These are phyloP conservation scores for Crepidotus variabilis DNA, from an alignment of 768 basidiomycete genomes.

Conservation along the genomic window DNA sequence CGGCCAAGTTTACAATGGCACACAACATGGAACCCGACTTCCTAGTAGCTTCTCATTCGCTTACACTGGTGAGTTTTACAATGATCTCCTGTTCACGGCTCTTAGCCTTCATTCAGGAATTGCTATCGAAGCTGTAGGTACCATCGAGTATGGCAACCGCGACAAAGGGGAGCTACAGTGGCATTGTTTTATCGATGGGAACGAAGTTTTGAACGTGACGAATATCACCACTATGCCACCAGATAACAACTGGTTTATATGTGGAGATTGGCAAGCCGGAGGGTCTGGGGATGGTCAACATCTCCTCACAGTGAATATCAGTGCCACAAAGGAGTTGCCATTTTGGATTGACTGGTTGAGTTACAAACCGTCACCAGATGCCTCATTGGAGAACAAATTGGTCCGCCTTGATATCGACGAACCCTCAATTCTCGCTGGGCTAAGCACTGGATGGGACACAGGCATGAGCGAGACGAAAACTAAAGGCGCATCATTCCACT, in stretches of 20 bases:
- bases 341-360: background rate
- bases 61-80: background rate
- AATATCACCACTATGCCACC: background rate
- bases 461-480: background rate
- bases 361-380: background rate
- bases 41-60: background rate
- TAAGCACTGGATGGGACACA: background rate
- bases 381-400: background rate
- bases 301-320: background rate
- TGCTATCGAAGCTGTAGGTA: background rate
- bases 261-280: background rate
- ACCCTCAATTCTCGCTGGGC: background rate
- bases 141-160: background rate
- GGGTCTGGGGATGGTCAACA: background rate
- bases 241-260: background rate
- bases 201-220: background rate
- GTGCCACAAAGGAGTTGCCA: background rate
- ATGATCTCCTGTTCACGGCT: background rate
- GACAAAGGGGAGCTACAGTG: background rate
- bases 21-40: background rate
- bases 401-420: background rate
- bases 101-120: background rate
- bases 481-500: background rate
- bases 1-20: background rate
- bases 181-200: background rate